These are phyloP conservation scores for Claviceps sp. DNA, from an alignment of 2,329 filamentous ascomycete species.

Conservation along the genomic window DNA sequence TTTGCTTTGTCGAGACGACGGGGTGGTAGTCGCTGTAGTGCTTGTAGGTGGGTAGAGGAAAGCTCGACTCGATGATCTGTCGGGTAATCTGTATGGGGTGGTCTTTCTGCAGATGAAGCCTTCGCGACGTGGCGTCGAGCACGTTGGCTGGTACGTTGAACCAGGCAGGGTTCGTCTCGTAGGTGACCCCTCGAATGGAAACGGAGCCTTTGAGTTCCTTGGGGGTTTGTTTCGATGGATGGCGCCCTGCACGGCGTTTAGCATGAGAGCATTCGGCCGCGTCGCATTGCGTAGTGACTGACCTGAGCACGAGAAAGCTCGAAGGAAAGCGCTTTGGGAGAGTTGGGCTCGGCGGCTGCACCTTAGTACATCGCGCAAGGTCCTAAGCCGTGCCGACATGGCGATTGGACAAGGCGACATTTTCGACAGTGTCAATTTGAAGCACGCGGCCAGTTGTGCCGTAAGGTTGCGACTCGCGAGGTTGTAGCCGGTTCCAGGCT, in stretches of 20 bases:
- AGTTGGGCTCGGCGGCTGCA: constrained; percentile 11
- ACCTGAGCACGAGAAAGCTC: constrained; percentile 5
- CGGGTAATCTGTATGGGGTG: constrained; percentile 87
- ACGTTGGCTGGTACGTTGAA: constrained; percentile 75
- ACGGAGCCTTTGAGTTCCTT: not conserved
- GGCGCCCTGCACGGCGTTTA: not conserved
- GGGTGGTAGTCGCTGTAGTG: constrained; percentile 71
- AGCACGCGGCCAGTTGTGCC: too few species aligned
- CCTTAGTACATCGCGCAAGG: constrained; percentile 16
- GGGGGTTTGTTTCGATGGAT: not conserved
- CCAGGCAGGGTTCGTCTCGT: constrained; percentile 60
- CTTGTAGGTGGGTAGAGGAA: constrained; percentile 57
- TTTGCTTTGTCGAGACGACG: constrained; percentile 71
- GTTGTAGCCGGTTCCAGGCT: too few species aligned
- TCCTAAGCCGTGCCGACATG: constrained; percentile 15
- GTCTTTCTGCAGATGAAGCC: constrained; percentile 78
- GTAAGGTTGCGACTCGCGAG: not conserved
- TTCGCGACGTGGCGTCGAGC: constrained; percentile 57
- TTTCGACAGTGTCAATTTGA: not conserved
- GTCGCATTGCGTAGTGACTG: not conserved
- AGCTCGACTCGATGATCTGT: constrained; percentile 81
- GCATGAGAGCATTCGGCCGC: not conserved
- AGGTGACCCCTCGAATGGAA: constrained; percentile 46
- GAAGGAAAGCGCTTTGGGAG: constrained; percentile 4
- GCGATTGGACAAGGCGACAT: not conserved